Conservation (phyloP, 140 eudicot genomes). For the Bidens hawaiensis region DNA sequence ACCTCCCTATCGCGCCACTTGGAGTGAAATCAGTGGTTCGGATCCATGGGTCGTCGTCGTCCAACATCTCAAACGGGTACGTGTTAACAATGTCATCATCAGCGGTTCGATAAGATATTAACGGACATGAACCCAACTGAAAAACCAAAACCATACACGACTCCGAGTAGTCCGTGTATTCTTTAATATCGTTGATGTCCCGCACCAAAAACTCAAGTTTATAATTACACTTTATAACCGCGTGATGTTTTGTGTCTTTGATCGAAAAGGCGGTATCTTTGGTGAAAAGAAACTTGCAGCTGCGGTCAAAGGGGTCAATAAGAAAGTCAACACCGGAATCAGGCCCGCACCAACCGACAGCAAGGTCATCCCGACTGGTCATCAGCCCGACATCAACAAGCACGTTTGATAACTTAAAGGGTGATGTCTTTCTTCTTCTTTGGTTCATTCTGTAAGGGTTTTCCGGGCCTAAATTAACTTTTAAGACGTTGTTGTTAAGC, state of each 20-base stretch:
- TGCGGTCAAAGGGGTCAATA: constrained; percentile 73
- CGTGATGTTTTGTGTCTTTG: constrained; percentile 30
- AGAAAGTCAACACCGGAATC: constrained; percentile 60
- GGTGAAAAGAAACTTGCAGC: constrained; percentile 57
- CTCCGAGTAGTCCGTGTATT: constrained; percentile 25
- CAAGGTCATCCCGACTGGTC: constrained; percentile 41
- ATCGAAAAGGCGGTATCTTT: constrained; percentile 62
- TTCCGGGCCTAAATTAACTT: constrained; percentile 66
- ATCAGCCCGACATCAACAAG: constrained; percentile 54
- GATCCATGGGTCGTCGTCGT: constrained; percentile 98
- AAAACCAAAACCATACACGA: constrained; percentile 33
- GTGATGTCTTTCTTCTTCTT: constrained; percentile 51
- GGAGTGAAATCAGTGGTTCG: constrained; percentile 83
- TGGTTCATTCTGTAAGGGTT: constrained; percentile 72
- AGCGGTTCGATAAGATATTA: constrained; percentile 74
- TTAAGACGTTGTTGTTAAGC: constrained; percentile 30
- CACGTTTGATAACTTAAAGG: constrained; percentile 59
- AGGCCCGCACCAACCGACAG: constrained; percentile 73
- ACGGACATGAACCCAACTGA: constrained; percentile 68
- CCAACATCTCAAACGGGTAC: constrained; percentile 72
- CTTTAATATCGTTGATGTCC: constrained; percentile 49
- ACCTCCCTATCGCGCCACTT: constrained; percentile 86
- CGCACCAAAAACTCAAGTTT: constrained; percentile 66
- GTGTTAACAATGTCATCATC: constrained; percentile 77
- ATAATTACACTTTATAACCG: constrained; percentile 60